These are phyloP conservation scores for Flaveria brownii DNA, from an alignment of 129 eudicot species.

Conservation along the genomic window DNA sequence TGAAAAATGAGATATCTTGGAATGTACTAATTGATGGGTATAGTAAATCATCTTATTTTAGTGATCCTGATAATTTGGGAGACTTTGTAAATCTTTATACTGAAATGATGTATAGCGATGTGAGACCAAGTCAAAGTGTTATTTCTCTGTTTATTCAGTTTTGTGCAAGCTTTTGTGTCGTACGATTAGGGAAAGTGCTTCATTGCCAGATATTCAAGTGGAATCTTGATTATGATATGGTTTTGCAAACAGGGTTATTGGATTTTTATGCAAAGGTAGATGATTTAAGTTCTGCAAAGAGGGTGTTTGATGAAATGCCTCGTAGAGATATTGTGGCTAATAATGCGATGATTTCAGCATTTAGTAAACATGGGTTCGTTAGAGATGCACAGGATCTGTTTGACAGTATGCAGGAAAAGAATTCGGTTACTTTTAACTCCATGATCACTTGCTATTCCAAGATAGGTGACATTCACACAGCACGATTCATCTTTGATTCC, in stretches of 20 bases:
- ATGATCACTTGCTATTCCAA: conserved; percentile 57
- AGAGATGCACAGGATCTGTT: conserved; percentile 45
- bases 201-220: conserved; percentile 44
- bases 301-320: conserved; percentile 47
- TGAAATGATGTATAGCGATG: conserved; percentile 32
- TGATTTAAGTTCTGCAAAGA: conserved; percentile 42
- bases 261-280: conserved; percentile 58
- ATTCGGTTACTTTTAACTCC: conserved; percentile 53
- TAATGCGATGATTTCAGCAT: conserved; percentile 61
- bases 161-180: conserved; percentile 30
- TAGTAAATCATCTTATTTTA: conserved; percentile 37
- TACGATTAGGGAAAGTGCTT: conserved; percentile 40
- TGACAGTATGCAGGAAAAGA: conserved; percentile 44
- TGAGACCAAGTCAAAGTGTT: conserved; percentile 34
- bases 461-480: conserved; percentile 41
- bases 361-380: conserved; percentile 45
- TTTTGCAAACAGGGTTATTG: conserved; percentile 57
- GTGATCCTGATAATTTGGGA: conserved; percentile 34
- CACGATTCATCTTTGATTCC: conserved; percentile 45
- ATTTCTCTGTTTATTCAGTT: conserved; percentile 43
- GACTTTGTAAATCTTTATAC: conserved; percentile 39
- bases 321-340: conserved; percentile 47
- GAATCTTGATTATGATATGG: conserved; percentile 38
- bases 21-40: conserved; percentile 50
- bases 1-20: conserved; percentile 49